Conservation (phyloP, 805 yeast genomes). For the Clavispora asparagi region DNA sequence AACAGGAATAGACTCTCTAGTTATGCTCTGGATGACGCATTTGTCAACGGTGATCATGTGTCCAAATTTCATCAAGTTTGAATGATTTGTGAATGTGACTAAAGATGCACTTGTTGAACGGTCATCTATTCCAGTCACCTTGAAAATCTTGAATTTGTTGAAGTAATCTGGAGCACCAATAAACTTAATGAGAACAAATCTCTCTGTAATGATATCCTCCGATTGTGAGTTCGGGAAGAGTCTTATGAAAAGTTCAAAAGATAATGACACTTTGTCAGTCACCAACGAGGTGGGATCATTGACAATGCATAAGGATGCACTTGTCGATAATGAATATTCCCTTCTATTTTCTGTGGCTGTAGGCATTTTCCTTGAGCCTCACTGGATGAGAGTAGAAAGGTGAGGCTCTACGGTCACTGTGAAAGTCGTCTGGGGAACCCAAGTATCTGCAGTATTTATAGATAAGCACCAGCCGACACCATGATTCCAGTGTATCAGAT, state of each 20-base stretch:
- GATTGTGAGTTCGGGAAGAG: slow-evolving; percentile 24
- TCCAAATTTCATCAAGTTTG: slow-evolving; percentile 28
- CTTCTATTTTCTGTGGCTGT: slow-evolving; percentile 1
- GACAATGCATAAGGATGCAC: slow-evolving; percentile 27
- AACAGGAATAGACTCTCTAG: slow-evolving; percentile 26
- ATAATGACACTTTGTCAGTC: slow-evolving; percentile 26
- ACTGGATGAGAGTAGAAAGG: slow-evolving; percentile 1
- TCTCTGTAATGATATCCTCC: slow-evolving; percentile 5
- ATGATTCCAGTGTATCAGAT: too few relatives aligned
- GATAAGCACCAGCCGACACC: background rate
- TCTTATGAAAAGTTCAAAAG: slow-evolving; percentile 28
- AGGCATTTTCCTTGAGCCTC: slow-evolving; percentile 10
- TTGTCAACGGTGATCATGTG: slow-evolving; percentile 38
- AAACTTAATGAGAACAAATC: slow-evolving; percentile 30
- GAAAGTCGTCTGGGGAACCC: slow-evolving; percentile 1
- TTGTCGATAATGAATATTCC: slow-evolving; percentile 17
- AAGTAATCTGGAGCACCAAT: slow-evolving; percentile 37
- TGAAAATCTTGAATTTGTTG: slow-evolving; percentile 30
- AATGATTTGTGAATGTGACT: slow-evolving; percentile 36
- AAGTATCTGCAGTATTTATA: background rate
- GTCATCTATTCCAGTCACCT: slow-evolving; percentile 27
- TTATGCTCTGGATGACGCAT: slow-evolving; percentile 34
- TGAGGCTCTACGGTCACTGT: background rate
- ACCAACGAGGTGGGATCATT: slow-evolving; percentile 23
- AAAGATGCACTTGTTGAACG: slow-evolving; percentile 18